A percentile compares a stretch with the other conserved stretches of the same genome.
Evolutionary conservation across 2,329 filamentous ascomycete genomes (phyloP).

Genomic region (Penicillium sp.): DNA sequence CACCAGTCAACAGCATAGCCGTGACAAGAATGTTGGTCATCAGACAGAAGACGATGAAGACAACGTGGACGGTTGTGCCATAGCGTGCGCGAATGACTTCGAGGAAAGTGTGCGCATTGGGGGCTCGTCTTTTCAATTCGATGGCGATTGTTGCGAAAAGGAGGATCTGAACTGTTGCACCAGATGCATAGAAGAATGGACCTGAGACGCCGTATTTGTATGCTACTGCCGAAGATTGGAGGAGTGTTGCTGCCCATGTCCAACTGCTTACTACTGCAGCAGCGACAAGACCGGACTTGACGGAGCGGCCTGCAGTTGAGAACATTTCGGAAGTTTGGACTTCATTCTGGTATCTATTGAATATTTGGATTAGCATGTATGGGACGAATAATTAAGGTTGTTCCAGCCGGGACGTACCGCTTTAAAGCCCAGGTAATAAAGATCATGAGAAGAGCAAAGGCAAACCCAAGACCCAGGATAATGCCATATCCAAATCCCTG

Average conservation of each 20-base stretch:
- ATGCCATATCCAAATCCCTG: conserved; percentile 76
- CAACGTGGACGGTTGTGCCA: conserved; percentile 69
- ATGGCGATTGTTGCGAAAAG: conserved; percentile 90
- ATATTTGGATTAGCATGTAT: neutral
- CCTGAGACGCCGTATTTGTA: conserved; percentile 74
- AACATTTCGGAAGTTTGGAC: conserved; percentile 92
- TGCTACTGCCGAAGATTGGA: conserved; percentile 78
- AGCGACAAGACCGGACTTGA: conserved; percentile 85
- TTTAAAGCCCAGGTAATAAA: conserved; percentile 70
- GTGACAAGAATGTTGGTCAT: conserved; percentile 87
- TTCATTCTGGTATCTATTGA: conserved; percentile 63
- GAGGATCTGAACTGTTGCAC: conserved; percentile 84
- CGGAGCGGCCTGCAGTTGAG: conserved; percentile 80
- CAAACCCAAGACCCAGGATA: conserved; percentile 70
- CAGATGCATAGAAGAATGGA: conserved; percentile 67
- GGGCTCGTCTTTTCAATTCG: conserved; percentile 81
- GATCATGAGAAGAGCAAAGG: conserved; percentile 75
- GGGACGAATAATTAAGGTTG: neutral
- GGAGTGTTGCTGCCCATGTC: conserved; percentile 86
- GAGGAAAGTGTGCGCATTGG: conserved; percentile 82
- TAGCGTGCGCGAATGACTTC: conserved; percentile 83
- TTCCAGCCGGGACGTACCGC: conserved; percentile 41
- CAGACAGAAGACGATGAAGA: conserved; percentile 79
- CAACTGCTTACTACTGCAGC: conserved; percentile 90
- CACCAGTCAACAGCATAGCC: conserved; percentile 84